These are phyloP conservation scores for Maudiozyma pseudohumilis DNA, from an alignment of 805 yeast genomes.

Conservation along the genomic window DNA sequence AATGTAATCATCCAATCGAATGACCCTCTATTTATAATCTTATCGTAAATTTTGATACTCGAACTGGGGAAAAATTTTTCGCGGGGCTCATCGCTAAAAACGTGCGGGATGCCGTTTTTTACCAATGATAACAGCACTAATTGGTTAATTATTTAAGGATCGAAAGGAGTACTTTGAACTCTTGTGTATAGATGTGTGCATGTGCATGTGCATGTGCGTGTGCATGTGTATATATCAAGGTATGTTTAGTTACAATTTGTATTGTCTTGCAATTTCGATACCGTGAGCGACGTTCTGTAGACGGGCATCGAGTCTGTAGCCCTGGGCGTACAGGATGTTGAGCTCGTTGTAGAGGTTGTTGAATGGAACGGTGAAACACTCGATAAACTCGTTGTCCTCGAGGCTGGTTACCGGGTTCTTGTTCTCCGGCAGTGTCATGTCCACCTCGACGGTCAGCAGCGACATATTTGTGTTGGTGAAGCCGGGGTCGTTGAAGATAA, in stretches of 20 bases:
- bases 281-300: slow-evolving; percentile 84
- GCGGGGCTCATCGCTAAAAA: too few species aligned
- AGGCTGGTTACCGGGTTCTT: slow-evolving; percentile 58
- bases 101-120: too few species aligned
- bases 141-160: too few species aligned
- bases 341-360: slow-evolving; percentile 46
- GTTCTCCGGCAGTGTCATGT: slow-evolving; percentile 56
- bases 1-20: too few species aligned
- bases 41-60: too few species aligned
- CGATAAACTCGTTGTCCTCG: slow-evolving; percentile 90
- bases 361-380: slow-evolving; percentile 68
- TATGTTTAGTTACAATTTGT: slow-evolving; percentile 8
- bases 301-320: slow-evolving; percentile 77
- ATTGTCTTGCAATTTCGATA: slow-evolving; percentile 43
- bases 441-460: slow-evolving; percentile 70
- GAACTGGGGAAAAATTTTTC: too few species aligned
- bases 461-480: slow-evolving; percentile 83
- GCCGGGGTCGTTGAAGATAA: slow-evolving; percentile 71
- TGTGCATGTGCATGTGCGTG: slow-evolving; percentile 1
- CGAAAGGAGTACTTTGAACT: too few species aligned
- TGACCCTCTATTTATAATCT: too few species aligned
- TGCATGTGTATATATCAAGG: neutral
- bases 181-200: slow-evolving; percentile 32
- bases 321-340: slow-evolving; percentile 44
- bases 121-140: too few species aligned